Evolutionary conservation across 495 filamentous ascomycete species (phyloP).

Genomic region (Geoglossum glabrum): DNA sequence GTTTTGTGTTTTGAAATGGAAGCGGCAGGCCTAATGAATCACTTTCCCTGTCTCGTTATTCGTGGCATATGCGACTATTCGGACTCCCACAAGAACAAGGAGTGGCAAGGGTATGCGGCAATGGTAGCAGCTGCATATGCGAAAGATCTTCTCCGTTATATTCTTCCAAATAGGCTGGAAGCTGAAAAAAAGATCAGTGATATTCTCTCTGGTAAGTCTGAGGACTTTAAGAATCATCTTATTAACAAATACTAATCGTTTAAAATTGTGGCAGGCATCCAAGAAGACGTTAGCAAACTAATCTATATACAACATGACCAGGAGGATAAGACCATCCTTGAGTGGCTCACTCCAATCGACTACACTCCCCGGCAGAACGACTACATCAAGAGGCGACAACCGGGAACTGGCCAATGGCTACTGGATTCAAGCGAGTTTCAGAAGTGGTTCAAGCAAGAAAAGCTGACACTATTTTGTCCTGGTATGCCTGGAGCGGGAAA

Average conservation of each 20-base stretch:
- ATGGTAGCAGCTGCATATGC: slow-evolving; percentile 13
- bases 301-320: too few relatives aligned
- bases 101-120: slow-evolving; percentile 9
- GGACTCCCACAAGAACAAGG: slow-evolving; percentile 16
- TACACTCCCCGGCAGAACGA: background rate
- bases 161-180: slow-evolving; percentile 16
- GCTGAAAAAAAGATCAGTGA: slow-evolving; percentile 19
- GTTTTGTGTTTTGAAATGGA: slow-evolving; percentile 1
- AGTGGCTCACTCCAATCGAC: background rate
- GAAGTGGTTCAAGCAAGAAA: background rate
- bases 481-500: too few relatives aligned
- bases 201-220: slow-evolving; percentile 6
- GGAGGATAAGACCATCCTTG: background rate
- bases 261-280: too few relatives aligned
- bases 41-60: slow-evolving; percentile 12
- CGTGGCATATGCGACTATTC: slow-evolving; percentile 17
- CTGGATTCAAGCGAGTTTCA: background rate
- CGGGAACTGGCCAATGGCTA: background rate
- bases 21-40: too few relatives aligned
- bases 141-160: slow-evolving; percentile 12
- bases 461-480: background rate
- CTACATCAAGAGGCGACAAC: background rate
- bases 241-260: too few relatives aligned
- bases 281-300: too few relatives aligned
- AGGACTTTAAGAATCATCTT: too few relatives aligned